phyloP scores from a whole-genome alignment of 176 grass and related monocot genomes.

The Puccinellia tenuiflora region DNA sequence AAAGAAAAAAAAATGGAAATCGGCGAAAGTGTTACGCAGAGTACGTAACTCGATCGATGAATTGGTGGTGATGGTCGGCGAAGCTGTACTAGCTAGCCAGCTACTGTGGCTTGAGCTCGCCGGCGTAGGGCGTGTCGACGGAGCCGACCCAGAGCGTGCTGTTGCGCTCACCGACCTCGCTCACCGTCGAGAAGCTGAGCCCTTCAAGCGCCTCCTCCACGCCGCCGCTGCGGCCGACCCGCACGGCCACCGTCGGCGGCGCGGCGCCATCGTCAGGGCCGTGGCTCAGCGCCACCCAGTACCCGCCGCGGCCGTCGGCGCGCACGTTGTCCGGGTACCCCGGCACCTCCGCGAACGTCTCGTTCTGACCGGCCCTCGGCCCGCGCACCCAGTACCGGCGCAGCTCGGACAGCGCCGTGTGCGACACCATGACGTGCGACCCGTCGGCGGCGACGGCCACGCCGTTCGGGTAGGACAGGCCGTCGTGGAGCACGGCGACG shows the following conservation, averaged over 20 bases:
- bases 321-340: conserved; percentile 87
- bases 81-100: neutral
- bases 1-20: no score
- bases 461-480: conserved; percentile 67
- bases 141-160: conserved; percentile 59
- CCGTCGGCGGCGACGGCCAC: conserved; percentile 46
- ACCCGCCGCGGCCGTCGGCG: conserved; percentile 39
- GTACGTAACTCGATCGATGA: neutral
- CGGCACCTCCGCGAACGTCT: conserved; percentile 53
- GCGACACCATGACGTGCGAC: conserved; percentile 47
- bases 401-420: conserved; percentile 48
- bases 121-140: conserved; percentile 52
- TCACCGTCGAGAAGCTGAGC: conserved; percentile 34
- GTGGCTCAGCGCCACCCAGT: conserved; percentile 59
- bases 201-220: conserved; percentile 40
- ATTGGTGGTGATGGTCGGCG: neutral
- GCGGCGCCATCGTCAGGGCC: neutral
- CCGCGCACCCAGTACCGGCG: conserved; percentile 64
- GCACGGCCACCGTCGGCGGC: conserved; percentile 34
- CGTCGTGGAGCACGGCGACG: conserved; percentile 39
- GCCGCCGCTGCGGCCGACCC: conserved; percentile 19
- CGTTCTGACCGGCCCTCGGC: conserved; percentile 4
- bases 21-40: no score
- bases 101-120: neutral
- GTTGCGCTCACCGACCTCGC: conserved; percentile 45